Percentiles rank a stretch among this genome's conserved stretches.
These are phyloP conservation scores for Rosa multiflora DNA, from an alignment of 306 rosid species.

Conservation along the genomic window DNA sequence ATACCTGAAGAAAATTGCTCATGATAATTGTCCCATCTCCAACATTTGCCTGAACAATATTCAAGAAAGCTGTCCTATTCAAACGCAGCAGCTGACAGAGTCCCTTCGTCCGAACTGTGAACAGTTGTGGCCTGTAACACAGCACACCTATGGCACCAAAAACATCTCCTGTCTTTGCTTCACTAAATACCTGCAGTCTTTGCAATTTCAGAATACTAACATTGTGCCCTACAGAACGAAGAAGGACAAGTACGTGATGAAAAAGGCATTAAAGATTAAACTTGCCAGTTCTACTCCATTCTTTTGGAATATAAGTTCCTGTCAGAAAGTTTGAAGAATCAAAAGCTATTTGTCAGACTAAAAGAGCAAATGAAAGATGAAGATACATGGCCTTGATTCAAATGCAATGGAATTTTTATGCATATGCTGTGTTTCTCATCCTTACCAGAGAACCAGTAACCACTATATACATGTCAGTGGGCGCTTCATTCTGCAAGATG, in stretches of 20 bases:
- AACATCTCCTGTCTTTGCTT: constrained; percentile 47
- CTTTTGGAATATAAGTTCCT: constrained; percentile 54
- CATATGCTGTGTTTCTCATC: constrained; percentile 9
- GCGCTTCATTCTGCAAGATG: constrained; percentile 83
- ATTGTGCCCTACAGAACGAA: constrained; percentile 1
- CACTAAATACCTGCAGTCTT: constrained; percentile 56
- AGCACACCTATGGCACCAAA: constrained; percentile 77
- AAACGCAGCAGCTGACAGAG: constrained; percentile 71
- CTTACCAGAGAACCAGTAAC: constrained; percentile 74
- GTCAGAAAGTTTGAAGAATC: constrained; percentile 20
- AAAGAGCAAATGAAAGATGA: neutral
- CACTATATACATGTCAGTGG: constrained; percentile 72
- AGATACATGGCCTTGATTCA: constrained; percentile 3
- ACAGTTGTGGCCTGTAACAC: constrained; percentile 72
- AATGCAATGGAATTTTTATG: neutral
- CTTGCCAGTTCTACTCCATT: constrained; percentile 67
- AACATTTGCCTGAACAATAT: constrained; percentile 53
- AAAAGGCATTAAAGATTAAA: constrained; percentile 1
- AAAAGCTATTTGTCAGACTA: neutral
- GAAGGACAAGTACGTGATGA: constrained; percentile 5
- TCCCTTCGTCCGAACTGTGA: constrained; percentile 67
- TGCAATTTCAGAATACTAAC: constrained; percentile 1
- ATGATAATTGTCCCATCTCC: constrained; percentile 72
- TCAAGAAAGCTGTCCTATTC: constrained; percentile 57
- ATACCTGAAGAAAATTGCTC: constrained; percentile 65